These are phyloP conservation scores for Actinidia polygama DNA, from an alignment of 179 eudicot genomes.

Conservation along the genomic window DNA sequence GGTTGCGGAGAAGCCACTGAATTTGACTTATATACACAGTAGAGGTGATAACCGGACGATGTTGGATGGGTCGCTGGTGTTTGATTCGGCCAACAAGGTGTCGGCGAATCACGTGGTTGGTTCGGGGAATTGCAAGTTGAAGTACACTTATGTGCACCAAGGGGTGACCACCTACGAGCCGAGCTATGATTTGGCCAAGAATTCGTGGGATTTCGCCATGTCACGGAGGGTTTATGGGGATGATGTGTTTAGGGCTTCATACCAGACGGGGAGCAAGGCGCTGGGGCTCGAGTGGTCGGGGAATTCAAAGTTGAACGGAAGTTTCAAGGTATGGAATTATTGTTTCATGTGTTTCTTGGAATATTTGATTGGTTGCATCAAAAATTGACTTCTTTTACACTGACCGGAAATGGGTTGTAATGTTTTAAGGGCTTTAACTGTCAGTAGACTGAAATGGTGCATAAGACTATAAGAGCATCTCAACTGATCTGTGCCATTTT, in stretches of 20 bases:
- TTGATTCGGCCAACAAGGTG: slow-evolving; percentile 69
- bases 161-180: slow-evolving; percentile 70
- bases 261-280: slow-evolving; percentile 57
- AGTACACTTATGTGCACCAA: slow-evolving; percentile 60
- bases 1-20: slow-evolving; percentile 66
- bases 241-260: slow-evolving; percentile 68
- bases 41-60: slow-evolving; percentile 57
- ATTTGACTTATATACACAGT: slow-evolving; percentile 65
- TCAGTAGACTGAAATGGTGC: background rate
- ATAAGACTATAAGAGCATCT: background rate
- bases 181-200: slow-evolving; percentile 60
- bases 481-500: too few species aligned
- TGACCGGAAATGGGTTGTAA: background rate
- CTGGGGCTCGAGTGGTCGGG: slow-evolving; percentile 73
- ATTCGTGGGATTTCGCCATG: slow-evolving; percentile 80
- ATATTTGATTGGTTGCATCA: background rate
- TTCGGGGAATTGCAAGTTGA: slow-evolving; percentile 59
- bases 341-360: background rate
- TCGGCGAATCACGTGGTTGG: slow-evolving; percentile 63
- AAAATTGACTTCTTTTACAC: background rate
- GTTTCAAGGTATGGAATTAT: slow-evolving; percentile 58
- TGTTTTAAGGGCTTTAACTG: background rate
- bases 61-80: slow-evolving; percentile 61
- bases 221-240: slow-evolving; percentile 65
- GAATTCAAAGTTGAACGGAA: slow-evolving; percentile 57